Conservation (phyloP, 2,329 filamentous ascomycete species). For the Cryphonectria nitschkei region DNA sequence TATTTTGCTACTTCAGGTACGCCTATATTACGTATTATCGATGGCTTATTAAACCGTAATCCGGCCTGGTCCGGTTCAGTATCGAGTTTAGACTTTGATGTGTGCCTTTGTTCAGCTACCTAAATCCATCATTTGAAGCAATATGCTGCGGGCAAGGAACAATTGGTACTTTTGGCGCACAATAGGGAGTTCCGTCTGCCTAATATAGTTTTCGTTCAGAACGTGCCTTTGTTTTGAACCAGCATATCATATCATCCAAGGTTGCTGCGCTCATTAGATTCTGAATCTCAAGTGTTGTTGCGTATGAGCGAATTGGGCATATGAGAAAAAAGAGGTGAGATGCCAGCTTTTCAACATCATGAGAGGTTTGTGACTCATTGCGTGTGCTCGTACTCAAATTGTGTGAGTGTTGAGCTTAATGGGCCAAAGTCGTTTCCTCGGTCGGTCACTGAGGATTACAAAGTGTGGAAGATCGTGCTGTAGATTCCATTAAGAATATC, state of each 20-base stretch:
- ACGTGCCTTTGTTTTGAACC: neutral
- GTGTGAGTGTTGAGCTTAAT: too few species aligned
- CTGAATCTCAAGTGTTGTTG: neutral
- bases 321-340: neutral
- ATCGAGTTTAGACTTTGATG: neutral
- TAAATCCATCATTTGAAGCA: too few species aligned
- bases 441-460: too few species aligned
- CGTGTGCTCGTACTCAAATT: too few species aligned
- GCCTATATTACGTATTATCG: neutral
- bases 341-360: neutral
- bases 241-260: neutral
- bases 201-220: neutral
- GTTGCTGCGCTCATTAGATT: too few species aligned
- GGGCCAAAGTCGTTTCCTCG: too few species aligned
- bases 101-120: neutral
- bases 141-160: neutral
- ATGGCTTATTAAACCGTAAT: neutral
- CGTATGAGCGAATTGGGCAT: neutral
- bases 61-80: neutral
- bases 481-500: too few species aligned
- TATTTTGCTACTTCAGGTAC: neutral
- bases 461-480: too few species aligned
- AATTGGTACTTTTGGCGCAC: slow-evolving; percentile 11
- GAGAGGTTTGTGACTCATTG: neutral
- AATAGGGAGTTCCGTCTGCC: neutral